Conservation (phyloP, 2,329 filamentous ascomycete species). For the Hymenoscyphus salicellus region DNA sequence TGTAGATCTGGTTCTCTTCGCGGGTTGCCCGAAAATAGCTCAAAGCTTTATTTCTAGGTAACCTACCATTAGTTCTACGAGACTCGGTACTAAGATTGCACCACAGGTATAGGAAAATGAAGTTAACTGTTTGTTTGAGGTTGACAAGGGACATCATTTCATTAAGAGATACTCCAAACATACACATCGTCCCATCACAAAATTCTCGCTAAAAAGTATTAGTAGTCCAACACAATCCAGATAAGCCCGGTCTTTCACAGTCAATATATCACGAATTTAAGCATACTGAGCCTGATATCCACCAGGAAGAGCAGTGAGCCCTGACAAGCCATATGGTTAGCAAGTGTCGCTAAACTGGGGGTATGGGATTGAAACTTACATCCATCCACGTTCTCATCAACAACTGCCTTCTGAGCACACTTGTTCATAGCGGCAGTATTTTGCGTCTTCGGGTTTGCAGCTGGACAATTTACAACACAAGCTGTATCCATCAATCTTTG, state of each 20-base stretch:
- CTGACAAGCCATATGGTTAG: slow-evolving; percentile 2
- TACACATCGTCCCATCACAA: neutral
- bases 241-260: neutral
- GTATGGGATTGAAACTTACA: slow-evolving; percentile 39
- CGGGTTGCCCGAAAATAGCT: too few relatives aligned
- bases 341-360: neutral
- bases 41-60: too few relatives aligned
- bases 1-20: too few relatives aligned
- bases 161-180: neutral
- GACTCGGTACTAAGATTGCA: too few relatives aligned
- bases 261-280: neutral
- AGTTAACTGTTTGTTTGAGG: too few relatives aligned
- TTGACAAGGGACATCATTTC: neutral
- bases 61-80: too few relatives aligned
- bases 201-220: neutral
- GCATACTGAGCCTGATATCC: slow-evolving; percentile 22
- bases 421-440: slow-evolving; percentile 45
- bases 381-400: slow-evolving; percentile 49
- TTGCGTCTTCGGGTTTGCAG: slow-evolving; percentile 46
- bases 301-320: slow-evolving; percentile 19
- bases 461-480: slow-evolving; percentile 48
- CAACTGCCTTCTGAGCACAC: slow-evolving; percentile 46
- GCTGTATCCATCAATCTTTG: slow-evolving; percentile 48
- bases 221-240: neutral
- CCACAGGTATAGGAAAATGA: too few relatives aligned